Evolutionary conservation across 495 filamentous ascomycete species (phyloP), one percentile per base, ranked within the genome.

Genomic region (Umbilicaria muhlenbergii): DNA sequence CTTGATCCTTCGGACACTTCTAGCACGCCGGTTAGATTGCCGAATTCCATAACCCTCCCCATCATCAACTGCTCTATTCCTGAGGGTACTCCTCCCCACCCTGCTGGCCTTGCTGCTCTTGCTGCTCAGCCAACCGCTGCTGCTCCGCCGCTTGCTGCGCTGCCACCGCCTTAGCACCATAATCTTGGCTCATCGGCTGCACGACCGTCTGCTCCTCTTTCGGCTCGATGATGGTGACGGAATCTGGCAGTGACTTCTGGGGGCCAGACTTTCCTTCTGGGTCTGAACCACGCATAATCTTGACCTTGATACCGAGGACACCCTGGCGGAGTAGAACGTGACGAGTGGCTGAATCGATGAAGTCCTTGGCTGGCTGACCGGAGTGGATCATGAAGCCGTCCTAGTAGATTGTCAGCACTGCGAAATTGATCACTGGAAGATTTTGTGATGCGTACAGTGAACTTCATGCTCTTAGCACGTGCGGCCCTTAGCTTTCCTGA

Each of bases 321-420:
- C 91, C 91, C 74, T 98, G 91, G 69, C 91, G 83, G 63, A 98
- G 87, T 46, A 98, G 87, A 53, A 98, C 91, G 83, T 98, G 91
- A 56, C 91, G 89, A 56, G 87, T 94, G 49, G 91, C 92, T 59
- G 70, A 77, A 75, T 98, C 91, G 68, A 98, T 98, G 75, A 98
- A 98, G 71, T 98, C 91, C 70, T 91, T 88, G 57, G 91, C 92
- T 55, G 91, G 91, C 63, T 96, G 91, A 72, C 91, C 91, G 62
- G 91, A 96, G 84, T 98, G 91, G 75, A 98, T 98, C 91, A 98
- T 98, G 86, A 98, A 98, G 60, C 91, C 91, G 65, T 98, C 91
- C 79, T 83, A 52, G 46, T 7, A 32, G 11, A 19, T 11, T 11
- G 15, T 47, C 16, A 48, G 37, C 19, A 42, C 46, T 46, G 39